Evolutionary conservation across 192 early-diverging fungal species (phyloP), one percentile per base, ranked within the genome.

Genomic region (Coemansia sp.): DNA sequence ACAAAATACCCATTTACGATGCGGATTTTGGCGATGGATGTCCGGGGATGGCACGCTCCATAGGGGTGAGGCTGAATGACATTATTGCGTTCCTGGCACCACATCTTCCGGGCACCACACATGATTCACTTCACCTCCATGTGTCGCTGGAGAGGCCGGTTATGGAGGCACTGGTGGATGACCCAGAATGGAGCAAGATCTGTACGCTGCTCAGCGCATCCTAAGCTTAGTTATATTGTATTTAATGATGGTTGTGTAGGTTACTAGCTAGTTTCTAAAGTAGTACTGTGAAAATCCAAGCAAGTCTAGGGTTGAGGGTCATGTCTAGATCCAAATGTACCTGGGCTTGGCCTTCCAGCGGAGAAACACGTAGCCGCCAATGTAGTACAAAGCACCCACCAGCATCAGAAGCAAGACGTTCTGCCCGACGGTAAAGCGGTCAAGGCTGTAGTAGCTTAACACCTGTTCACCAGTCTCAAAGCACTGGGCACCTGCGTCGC

Each of bases 311-410:
- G n/a, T n/a, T n/a, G n/a, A n/a, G n/a, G n/a, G n/a, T n/a, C n/a
- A n/a, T 13, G 4, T 2, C 17, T 34, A 51, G 5, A 51, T 19
- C 60, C 64, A 75, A 51, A 68, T 68, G 31, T 47, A 64, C 39
- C 42, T 63, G 27, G 71, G 71, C 64, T 67, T 67, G 32, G 65
- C 60, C 38, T 55, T 53, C 60, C 64, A 75, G 50, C 64, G 59
- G 17, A 75, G 53, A n/a, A 58, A 48, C 7, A 44, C 21, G 34
- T 75, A 67, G 10, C 60, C 64, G 18, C 14, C 47, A 27, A 37
- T 28, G 21, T 49, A 45, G 30, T 58, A 42, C 18, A 58, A 50
- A 18, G 34, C 16, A 11, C 54, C 70, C 14, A 74, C 54, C 60
- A 67, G 53, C 1, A 74, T 35, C 30, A 74, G 28, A 12, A 74